These are phyloP conservation scores for Monilinia laxa DNA, from an alignment of 2,329 filamentous ascomycete species.

Conservation along the genomic window DNA sequence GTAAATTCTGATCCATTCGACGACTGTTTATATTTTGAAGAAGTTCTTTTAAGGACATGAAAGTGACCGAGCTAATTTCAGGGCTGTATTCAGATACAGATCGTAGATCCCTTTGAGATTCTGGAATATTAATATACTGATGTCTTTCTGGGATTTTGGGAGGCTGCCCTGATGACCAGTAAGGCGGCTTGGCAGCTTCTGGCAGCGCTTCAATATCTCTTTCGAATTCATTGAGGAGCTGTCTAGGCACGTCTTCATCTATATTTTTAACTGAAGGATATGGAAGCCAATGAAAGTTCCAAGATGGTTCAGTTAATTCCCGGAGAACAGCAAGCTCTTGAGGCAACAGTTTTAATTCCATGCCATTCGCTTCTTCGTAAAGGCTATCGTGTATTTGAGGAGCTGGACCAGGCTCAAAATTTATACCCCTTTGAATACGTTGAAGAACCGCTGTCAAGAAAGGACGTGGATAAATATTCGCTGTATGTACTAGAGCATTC, in stretches of 20 bases:
- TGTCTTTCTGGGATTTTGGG: neutral
- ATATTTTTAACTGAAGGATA: neutral
- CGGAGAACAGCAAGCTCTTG: constrained; percentile 10
- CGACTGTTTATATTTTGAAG: constrained; percentile 6
- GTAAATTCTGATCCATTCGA: neutral
- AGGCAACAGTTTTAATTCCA: neutral
- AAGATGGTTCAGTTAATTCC: constrained; percentile 6
- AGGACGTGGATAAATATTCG: neutral
- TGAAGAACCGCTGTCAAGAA: constrained; percentile 4
- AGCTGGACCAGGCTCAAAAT: neutral
- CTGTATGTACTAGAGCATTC: constrained; percentile 9
- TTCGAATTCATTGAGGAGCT: constrained; percentile 25
- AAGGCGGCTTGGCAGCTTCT: constrained; percentile 12
- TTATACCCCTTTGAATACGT: constrained; percentile 14
- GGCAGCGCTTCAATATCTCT: constrained; percentile 21
- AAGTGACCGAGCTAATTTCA: neutral
- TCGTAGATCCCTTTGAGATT: constrained; percentile 5
- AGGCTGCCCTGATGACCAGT: constrained; percentile 22
- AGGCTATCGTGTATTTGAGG: neutral
- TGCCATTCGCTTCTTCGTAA: neutral
- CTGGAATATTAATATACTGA: neutral
- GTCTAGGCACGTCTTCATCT: neutral
- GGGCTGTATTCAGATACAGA: neutral
- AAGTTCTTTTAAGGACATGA: neutral
- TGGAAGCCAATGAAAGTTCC: constrained; percentile 13